These are phyloP conservation scores for Barnettozyma sp. DNA, from an alignment of 805 yeast genomes.

Conservation along the genomic window DNA sequence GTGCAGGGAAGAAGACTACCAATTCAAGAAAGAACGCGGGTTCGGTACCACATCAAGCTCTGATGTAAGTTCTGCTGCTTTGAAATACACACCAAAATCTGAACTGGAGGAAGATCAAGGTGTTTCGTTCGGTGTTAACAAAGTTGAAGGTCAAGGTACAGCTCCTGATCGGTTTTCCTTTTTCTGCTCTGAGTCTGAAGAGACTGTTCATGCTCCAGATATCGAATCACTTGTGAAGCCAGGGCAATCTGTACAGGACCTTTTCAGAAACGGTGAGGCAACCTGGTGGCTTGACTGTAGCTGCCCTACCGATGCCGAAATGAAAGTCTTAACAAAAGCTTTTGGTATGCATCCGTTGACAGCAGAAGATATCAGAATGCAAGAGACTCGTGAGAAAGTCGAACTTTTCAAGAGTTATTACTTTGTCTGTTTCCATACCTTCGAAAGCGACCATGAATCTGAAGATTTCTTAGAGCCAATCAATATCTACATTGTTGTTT, in stretches of 20 bases:
- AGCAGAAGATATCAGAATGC: constrained; percentile 93
- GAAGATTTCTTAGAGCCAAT: constrained; percentile 81
- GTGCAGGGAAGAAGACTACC: constrained; percentile 43
- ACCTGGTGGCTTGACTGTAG: constrained; percentile 96
- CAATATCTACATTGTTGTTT: constrained; percentile 78
- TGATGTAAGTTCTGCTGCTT: constrained; percentile 43
- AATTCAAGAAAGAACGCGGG: constrained; percentile 22
- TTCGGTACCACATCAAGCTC: constrained; percentile 15
- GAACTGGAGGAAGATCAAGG: constrained; percentile 21
- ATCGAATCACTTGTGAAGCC: constrained; percentile 67
- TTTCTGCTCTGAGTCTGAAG: constrained; percentile 75
- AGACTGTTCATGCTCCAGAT: constrained; percentile 85
- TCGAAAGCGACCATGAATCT: constrained; percentile 76
- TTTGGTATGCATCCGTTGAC: constrained; percentile 97
- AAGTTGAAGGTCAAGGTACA: constrained; percentile 29
- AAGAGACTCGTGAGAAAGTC: constrained; percentile 95
- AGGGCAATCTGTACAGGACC: constrained; percentile 56
- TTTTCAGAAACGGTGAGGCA: constrained; percentile 65
- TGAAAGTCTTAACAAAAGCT: constrained; percentile 86
- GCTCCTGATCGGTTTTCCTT: constrained; percentile 79
- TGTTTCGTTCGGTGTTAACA: constrained; percentile 35
- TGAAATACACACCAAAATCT: constrained; percentile 50
- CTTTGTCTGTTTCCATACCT: constrained; percentile 95
- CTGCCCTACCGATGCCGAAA: constrained; percentile 91
- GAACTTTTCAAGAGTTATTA: constrained; percentile 86